Conservation (phyloP, 2,329 filamentous ascomycete species). For the Fusarium xyrophilum region DNA sequence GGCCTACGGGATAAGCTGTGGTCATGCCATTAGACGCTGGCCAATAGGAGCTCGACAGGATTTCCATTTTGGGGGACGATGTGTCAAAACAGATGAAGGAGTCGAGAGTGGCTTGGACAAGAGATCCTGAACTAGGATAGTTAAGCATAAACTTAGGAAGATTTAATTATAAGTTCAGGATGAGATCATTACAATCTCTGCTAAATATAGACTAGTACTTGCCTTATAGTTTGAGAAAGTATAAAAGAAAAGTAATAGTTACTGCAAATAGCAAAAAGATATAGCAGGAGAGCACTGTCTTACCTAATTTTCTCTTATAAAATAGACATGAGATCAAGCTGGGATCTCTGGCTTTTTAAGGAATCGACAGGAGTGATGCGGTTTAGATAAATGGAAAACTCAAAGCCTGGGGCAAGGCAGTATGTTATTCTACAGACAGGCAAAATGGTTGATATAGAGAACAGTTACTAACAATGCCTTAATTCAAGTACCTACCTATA, state of each 20-base stretch:
- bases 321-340: background rate
- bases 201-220: background rate
- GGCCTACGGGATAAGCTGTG: background rate
- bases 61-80: slow-evolving; percentile 18
- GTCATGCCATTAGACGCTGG: background rate
- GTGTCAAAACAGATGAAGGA: background rate
- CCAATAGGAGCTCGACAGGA: slow-evolving; percentile 21
- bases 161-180: background rate
- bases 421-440: background rate
- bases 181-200: background rate
- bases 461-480: background rate
- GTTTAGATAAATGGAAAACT: background rate
- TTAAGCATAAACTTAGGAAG: background rate
- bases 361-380: background rate
- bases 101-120: background rate
- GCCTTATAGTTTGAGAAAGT: background rate
- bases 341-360: background rate
- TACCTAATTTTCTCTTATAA: background rate
- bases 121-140: background rate
- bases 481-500: background rate
- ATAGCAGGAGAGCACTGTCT: too few species aligned
- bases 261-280: background rate
- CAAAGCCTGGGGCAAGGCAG: background rate
- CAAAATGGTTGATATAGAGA: background rate
- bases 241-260: background rate